Percentiles rank a stretch among this genome's conserved stretches.
These are phyloP conservation scores for Lactarius psammicola DNA, from an alignment of 768 basidiomycete genomes.

Conservation along the genomic window DNA sequence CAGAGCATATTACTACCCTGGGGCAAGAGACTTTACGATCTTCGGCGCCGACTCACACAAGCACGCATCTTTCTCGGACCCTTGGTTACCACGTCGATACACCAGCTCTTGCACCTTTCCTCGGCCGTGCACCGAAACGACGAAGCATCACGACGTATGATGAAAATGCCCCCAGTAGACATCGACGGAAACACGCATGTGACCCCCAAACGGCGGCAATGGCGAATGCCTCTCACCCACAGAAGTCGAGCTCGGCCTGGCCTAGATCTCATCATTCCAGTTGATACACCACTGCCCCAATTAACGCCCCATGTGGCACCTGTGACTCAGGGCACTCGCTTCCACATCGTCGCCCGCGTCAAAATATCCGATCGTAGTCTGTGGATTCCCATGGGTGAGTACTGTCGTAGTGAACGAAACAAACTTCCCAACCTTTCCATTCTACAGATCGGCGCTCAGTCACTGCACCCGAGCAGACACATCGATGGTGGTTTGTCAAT, in stretches of 20 bases:
- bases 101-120: constrained; percentile 50
- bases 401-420: not conserved
- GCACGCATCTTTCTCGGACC: constrained; percentile 46
- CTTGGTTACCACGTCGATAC: constrained; percentile 53
- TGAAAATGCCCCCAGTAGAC: constrained; percentile 38
- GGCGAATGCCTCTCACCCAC: constrained; percentile 43
- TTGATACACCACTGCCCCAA: not conserved
- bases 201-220: constrained; percentile 26
- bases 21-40: constrained; percentile 27
- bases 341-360: constrained; percentile 48
- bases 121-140: constrained; percentile 44
- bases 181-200: constrained; percentile 32
- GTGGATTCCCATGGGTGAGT: constrained; percentile 43
- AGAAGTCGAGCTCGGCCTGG: constrained; percentile 43
- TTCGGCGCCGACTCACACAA: constrained; percentile 18
- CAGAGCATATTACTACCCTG: not conserved
- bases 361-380: constrained; percentile 46
- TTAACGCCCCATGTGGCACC: not conserved
- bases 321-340: constrained; percentile 38
- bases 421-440: not conserved
- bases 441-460: constrained; percentile 37
- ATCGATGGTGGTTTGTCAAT: constrained; percentile 49
- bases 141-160: constrained; percentile 42
- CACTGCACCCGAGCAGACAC: constrained; percentile 36
- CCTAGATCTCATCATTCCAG: constrained; percentile 33